Evolutionary conservation across 1,284 basidiomycete species (phyloP), one percentile per base, ranked within the genome.

Genomic region (Cyathus olla): DNA sequence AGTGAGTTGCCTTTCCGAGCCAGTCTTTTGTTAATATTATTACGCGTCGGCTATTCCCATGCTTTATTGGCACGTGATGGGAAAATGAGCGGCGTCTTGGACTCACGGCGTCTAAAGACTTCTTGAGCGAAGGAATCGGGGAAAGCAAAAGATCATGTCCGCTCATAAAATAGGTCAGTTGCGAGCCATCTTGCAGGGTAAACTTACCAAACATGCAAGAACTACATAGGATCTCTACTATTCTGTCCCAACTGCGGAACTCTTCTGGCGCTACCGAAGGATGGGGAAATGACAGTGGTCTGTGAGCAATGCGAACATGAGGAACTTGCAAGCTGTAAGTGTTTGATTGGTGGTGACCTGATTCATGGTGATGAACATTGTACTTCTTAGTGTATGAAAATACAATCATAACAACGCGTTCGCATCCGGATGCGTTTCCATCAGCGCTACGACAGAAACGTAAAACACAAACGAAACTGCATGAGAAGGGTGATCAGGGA

Each of bases 191-290:
- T 49, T 24, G 37, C 28, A 49, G 37, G 44, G 50, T 15, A 40
- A 29, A 19, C 51, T 60, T 29, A 60, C 58, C 28, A 54, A 47
- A 47, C 49, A 57, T 24, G 29, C 52, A 27, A 56, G 55, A 58
- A 66, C 52, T 6, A 35, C 13, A 54, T 66, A 90, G 96, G 97
- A 56, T 96, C 96, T 5, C 84, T 99, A 27, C 84, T 99, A 50
- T 99, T 99, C 80, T 99, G 97, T 79, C 93, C 94, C 8, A 87
- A 90, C 61, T 99, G 97, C 72, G 96, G 96, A 19, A 96, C 95
- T 0, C 81, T 99, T 47, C 90, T 99, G 24, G 90, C 94, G 67
- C 81, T 97, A 24, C 97, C 97, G 0, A 83, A 83, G 63, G 95
- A 95, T 61, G 90, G 92, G 58, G 90, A 95, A 70, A 85, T 87